Evolutionary conservation across 2,329 filamentous ascomycete species (phyloP), one percentile per base, ranked within the genome.

Genomic region (Didymella pomorum): DNA sequence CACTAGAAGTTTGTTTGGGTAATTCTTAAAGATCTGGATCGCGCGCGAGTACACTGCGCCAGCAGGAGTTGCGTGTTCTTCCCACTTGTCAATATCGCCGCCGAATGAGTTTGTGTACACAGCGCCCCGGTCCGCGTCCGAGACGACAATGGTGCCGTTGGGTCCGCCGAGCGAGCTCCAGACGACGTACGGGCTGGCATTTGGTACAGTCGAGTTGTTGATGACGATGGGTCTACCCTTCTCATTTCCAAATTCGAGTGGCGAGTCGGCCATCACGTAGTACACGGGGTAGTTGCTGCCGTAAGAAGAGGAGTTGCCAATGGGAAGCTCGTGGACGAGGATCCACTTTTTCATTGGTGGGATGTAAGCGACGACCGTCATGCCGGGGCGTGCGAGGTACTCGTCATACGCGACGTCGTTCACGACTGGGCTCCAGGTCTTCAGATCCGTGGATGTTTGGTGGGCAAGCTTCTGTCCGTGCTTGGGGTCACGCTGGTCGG

Each of bases 391-490:
- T 1, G 60, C 64, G 25, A 52, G 48, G 42, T 66, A 69, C 18
- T 58, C 26, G 7, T 61, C 61, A 23, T 68, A 66, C 8, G 58
- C 61, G 9, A 71, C 67, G 29, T 69, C 68, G 28, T 69, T 62
- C 25, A 68, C 58, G 21, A 63, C 63, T 6, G 63, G 62, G n/a
- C 66, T 61, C 65, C 65, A 69, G 18, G 51, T 64, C 46, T 61
- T 64, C 16, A 69, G 56, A n/a, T 68, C 61, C 8, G 41, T 54
- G 12, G 63, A 60, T 28, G 58, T 65, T 46, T 69, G 65, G 35
- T 69, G 67, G 14, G 65, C 58, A 20, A 71, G 65, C 47, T 71
- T 71, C 49, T 71, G 68, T 41, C 59, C 63, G 41, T 71, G 67
- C 18, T 64, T 63, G 20, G 58, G 58, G 37, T 71, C 68, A 26